phyloP scores from a whole-genome alignment of 495 filamentous ascomycete genomes.

The Aspergillus wentii region DNA sequence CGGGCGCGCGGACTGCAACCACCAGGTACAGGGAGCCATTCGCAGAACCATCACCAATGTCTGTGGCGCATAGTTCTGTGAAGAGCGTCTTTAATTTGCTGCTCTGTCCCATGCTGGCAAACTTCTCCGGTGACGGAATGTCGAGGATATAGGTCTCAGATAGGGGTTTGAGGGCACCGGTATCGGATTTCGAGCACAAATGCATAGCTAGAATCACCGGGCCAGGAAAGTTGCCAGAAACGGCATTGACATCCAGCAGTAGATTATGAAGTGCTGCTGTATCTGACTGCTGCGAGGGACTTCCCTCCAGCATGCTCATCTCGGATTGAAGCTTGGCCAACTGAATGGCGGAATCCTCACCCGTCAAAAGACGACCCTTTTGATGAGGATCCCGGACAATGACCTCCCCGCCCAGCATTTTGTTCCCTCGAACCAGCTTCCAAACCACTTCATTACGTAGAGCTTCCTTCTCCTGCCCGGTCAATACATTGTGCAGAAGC shows the following conservation, averaged over 20 bases:
- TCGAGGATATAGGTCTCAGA: slow-evolving; percentile 83
- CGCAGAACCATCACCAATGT: slow-evolving; percentile 73
- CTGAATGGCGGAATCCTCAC: slow-evolving; percentile 88
- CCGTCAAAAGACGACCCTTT: slow-evolving; percentile 80
- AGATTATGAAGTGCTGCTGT: slow-evolving; percentile 75
- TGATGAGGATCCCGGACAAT: slow-evolving; percentile 86
- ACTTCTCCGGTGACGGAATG: slow-evolving; percentile 65
- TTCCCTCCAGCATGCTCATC: slow-evolving; percentile 89
- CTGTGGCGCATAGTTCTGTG: slow-evolving; percentile 71
- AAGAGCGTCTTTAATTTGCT: slow-evolving; percentile 80
- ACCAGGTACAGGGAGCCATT: slow-evolving; percentile 74
- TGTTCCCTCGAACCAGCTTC: slow-evolving; percentile 91
- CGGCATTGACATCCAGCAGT: slow-evolving; percentile 74
- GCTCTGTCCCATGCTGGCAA: slow-evolving; percentile 50
- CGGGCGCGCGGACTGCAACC: slow-evolving; percentile 68
- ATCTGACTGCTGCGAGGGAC: slow-evolving; percentile 62
- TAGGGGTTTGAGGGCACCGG: slow-evolving; percentile 56
- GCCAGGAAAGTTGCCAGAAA: slow-evolving; percentile 66
- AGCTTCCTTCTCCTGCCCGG: slow-evolving; percentile 67
- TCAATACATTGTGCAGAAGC: slow-evolving; percentile 89
- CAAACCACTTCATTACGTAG: slow-evolving; percentile 86
- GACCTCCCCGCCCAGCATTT: slow-evolving; percentile 82
- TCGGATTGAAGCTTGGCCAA: slow-evolving; percentile 86
- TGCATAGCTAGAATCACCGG: slow-evolving; percentile 75
- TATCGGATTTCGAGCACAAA: slow-evolving; percentile 64